Conservation (phyloP, 2,329 filamentous ascomycete species). For the Geosmithia flava region DNA sequence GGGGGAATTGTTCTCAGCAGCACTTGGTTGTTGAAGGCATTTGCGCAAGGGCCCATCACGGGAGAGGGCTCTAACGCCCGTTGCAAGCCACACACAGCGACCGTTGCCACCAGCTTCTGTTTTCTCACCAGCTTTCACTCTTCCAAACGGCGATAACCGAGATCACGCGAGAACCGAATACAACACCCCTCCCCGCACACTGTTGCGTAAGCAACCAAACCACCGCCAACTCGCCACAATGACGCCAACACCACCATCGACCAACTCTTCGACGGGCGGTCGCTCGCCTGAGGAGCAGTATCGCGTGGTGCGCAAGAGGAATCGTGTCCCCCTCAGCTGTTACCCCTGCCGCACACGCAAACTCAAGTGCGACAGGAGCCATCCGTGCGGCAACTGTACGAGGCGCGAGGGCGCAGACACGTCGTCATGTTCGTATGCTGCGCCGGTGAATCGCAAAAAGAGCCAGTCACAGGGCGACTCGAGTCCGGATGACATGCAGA, state of each 20-base stretch:
- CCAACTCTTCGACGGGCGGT: slow-evolving; percentile 60
- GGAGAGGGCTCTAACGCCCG: no score
- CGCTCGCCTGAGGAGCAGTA: slow-evolving; percentile 81
- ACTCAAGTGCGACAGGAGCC: slow-evolving; percentile 87
- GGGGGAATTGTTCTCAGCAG: no score
- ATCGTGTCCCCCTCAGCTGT: slow-evolving; percentile 83
- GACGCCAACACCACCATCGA: slow-evolving; percentile 68
- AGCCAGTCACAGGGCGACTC: slow-evolving; percentile 47
- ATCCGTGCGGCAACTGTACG: slow-evolving; percentile 89
- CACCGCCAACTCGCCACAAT: slow-evolving; percentile 26
- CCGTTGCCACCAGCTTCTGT: no score
- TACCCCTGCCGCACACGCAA: slow-evolving; percentile 86
- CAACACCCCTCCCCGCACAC: no score
- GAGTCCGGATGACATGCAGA: slow-evolving; percentile 92
- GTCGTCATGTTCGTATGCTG: slow-evolving; percentile 73
- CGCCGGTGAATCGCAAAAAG: slow-evolving; percentile 60
- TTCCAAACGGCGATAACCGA: no score
- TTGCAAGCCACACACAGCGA: no score
- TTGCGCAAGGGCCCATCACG: no score
- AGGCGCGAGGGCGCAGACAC: slow-evolving; percentile 80
- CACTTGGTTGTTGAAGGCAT: no score
- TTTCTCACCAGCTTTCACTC: no score
- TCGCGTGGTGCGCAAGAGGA: slow-evolving; percentile 81
- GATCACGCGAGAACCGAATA: no score
- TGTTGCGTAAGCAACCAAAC: no score